Evolutionary conservation across 2,329 filamentous ascomycete genomes (phyloP).

Genomic region (Ceratocystis colombiana): DNA sequence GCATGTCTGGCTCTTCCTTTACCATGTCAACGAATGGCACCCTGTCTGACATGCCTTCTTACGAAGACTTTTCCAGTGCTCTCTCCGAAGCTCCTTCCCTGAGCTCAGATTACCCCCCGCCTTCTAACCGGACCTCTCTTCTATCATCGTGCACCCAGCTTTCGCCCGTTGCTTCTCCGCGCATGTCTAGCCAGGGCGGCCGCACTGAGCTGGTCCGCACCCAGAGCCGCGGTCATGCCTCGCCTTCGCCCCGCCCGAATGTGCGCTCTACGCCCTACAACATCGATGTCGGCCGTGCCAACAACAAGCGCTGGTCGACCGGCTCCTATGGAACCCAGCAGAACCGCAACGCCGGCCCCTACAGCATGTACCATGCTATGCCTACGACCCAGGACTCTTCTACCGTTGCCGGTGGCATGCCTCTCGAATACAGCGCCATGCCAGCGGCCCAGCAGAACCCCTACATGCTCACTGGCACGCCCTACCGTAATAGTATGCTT

Average conservation of each 20-base stretch:
- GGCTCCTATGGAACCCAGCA: constrained; percentile 55
- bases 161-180: constrained; percentile 62
- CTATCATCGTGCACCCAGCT: constrained; percentile 57
- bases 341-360: constrained; percentile 48
- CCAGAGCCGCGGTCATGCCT: constrained; percentile 59
- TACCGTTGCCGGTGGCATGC: constrained; percentile 38
- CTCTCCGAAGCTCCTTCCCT: constrained; percentile 59
- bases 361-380: constrained; percentile 51
- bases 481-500: constrained; percentile 51
- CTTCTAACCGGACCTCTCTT: constrained; percentile 57
- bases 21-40: constrained; percentile 58
- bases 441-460: constrained; percentile 47
- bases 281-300: constrained; percentile 48
- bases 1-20: constrained; percentile 64
- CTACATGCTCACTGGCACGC: constrained; percentile 45
- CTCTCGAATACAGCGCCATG: constrained; percentile 46
- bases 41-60: constrained; percentile 58
- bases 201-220: constrained; percentile 52
- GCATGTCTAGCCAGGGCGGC: constrained; percentile 48
- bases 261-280: constrained; percentile 61
- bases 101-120: constrained; percentile 55
- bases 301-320: constrained; percentile 66
- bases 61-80: constrained; percentile 59
- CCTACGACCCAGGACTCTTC: constrained; percentile 45
- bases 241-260: constrained; percentile 58